phyloP scores from a whole-genome alignment of 108 stramenopile genomes.

The Hondaea fermentalgiana region DNA sequence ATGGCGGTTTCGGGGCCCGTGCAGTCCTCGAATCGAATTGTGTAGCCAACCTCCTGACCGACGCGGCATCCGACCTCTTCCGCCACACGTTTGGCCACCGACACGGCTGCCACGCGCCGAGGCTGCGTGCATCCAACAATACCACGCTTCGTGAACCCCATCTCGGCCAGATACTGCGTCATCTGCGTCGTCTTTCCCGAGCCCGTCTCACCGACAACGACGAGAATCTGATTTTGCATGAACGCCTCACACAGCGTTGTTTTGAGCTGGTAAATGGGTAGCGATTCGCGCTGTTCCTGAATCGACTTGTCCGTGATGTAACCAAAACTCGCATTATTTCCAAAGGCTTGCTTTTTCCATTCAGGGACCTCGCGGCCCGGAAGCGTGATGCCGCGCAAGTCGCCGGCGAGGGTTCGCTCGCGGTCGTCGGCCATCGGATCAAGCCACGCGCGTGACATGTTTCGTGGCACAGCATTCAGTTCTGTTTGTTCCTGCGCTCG shows the following conservation, averaged over 20 bases:
- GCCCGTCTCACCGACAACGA: constrained; percentile 96
- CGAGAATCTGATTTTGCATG: constrained; percentile 65
- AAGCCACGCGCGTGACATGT: constrained; percentile 91
- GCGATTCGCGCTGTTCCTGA: constrained; percentile 84
- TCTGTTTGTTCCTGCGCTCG: constrained; percentile 88
- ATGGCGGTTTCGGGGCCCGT: constrained; percentile 80
- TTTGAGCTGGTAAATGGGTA: constrained; percentile 81
- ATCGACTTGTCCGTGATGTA: constrained; percentile 80
- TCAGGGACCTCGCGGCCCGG: constrained; percentile 75
- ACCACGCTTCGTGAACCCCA: constrained; percentile 76
- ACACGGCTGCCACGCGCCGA: constrained; percentile 89
- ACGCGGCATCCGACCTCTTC: constrained; percentile 92
- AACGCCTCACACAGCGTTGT: constrained; percentile 70
- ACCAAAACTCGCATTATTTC: constrained; percentile 81
- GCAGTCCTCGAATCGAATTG: constrained; percentile 95
- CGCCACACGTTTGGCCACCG: constrained; percentile 96
- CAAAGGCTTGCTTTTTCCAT: constrained; percentile 94
- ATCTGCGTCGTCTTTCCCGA: constrained; percentile 93
- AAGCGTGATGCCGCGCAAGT: constrained; percentile 87
- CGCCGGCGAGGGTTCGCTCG: constrained; percentile 92
- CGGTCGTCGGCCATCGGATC: constrained; percentile 94
- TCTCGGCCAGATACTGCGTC: constrained; percentile 94
- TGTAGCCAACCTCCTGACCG: constrained; percentile 90
- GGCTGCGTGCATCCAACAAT: constrained; percentile 99
- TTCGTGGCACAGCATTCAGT: constrained; percentile 94